phyloP scores from a whole-genome alignment of 148 eudicot species.

The Mesembryanthemum crystallinum region DNA sequence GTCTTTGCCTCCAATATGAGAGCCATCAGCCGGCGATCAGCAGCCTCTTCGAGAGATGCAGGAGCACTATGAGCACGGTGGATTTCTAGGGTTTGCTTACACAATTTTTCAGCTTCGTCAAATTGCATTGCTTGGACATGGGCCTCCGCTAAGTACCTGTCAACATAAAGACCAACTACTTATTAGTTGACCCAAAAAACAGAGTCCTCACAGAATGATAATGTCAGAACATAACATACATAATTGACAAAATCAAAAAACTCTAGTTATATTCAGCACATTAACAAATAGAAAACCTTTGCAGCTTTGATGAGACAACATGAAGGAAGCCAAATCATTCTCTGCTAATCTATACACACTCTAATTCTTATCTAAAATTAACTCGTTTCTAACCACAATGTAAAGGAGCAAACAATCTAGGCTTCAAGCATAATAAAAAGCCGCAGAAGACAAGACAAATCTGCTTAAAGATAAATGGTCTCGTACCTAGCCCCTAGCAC shows the following conservation, averaged over 20 bases:
- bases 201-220: not conserved
- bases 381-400: not conserved
- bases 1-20: constrained; percentile 96
- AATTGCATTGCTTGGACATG: constrained; percentile 98
- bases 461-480: not conserved
- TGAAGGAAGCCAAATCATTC: constrained; percentile 8
- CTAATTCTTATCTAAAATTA: not conserved
- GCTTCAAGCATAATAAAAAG: not conserved
- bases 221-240: not conserved
- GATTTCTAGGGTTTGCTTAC: constrained; percentile 86
- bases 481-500: not conserved
- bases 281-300: not conserved
- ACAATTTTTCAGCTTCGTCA: constrained; percentile 82
- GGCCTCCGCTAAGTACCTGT: constrained; percentile 92
- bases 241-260: not conserved
- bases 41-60: constrained; percentile 95
- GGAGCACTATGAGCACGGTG: constrained; percentile 90
- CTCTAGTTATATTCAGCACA: not conserved
- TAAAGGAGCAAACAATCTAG: not conserved
- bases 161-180: constrained; percentile 14
- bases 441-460: not conserved
- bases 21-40: constrained; percentile 97
- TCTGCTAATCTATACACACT: not conserved
- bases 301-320: not conserved
- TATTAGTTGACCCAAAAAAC: not conserved